phyloP scores from a whole-genome alignment of 2,329 filamentous ascomycete species.

The Didymella pomorum region DNA sequence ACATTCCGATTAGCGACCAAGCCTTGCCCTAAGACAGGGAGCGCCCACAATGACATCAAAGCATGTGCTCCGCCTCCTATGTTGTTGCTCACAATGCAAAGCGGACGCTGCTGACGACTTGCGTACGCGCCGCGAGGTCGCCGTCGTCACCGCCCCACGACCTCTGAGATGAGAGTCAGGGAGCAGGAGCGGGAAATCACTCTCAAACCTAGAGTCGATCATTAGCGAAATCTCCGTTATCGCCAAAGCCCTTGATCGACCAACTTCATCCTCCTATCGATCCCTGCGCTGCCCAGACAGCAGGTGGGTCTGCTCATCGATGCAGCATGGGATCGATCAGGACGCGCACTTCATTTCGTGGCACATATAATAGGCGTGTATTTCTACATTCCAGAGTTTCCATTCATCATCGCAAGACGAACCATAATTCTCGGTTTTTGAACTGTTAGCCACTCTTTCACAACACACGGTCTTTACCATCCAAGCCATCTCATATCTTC shows the following conservation, averaged over 20 bases:
- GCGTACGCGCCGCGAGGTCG: constrained; percentile 3
- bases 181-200: constrained; percentile 6
- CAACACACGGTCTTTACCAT: constrained; percentile 14
- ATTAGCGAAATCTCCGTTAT: constrained; percentile 28
- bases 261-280: constrained; percentile 4
- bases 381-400: constrained; percentile 10
- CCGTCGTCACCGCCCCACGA: constrained; percentile 7
- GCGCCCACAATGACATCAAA: constrained; percentile 8
- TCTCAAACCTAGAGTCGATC: constrained; percentile 19
- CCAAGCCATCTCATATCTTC: constrained; percentile 15
- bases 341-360: constrained; percentile 21
- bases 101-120: constrained; percentile 3
- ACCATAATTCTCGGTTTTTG: constrained; percentile 15
- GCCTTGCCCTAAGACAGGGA: constrained; percentile 8
- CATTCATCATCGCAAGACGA: constrained; percentile 17
- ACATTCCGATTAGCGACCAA: constrained; percentile 17
- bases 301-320: constrained; percentile 9
- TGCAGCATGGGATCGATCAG: constrained; percentile 8
- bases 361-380: constrained; percentile 13
- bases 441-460: constrained; percentile 21
- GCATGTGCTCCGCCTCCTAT: constrained; percentile 1
- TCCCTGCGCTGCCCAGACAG: constrained; percentile 9
- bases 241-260: constrained; percentile 18
- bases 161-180: constrained; percentile 7
- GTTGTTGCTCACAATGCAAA: not conserved